Percentiles rank a stretch among this genome's conserved stretches.
phyloP scores from a whole-genome alignment of 257 asterid species.

The Leptodermis oblonga region DNA sequence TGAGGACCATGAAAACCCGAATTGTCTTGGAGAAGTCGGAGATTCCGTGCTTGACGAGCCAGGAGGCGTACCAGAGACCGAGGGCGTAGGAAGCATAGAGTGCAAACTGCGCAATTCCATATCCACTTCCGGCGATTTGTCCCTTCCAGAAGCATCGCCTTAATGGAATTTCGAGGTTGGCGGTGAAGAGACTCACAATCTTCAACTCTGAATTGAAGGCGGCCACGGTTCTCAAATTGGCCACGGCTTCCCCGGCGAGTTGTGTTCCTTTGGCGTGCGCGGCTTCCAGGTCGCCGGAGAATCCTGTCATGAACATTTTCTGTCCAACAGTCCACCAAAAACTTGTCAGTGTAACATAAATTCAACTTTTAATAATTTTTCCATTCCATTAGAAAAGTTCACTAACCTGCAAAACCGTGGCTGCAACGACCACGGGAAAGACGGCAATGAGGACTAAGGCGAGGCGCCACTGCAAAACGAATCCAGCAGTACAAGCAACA shows the following conservation, averaged over 20 bases:
- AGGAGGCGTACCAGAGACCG: slow-evolving; percentile 94
- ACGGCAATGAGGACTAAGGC: slow-evolving; percentile 87
- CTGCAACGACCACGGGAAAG: slow-evolving; percentile 87
- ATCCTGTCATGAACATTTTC: slow-evolving; percentile 97
- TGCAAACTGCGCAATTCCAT: slow-evolving; percentile 75
- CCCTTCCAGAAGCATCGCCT: slow-evolving; percentile 93
- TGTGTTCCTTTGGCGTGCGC: slow-evolving; percentile 88
- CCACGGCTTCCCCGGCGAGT: slow-evolving; percentile 93
- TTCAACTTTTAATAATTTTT: background rate
- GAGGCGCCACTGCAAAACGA: slow-evolving; percentile 90
- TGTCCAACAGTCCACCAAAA: slow-evolving; percentile 22
- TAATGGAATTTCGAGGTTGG: slow-evolving; percentile 58
- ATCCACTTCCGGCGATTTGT: slow-evolving; percentile 83
- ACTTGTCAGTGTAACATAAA: background rate
- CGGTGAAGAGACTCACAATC: slow-evolving; percentile 55
- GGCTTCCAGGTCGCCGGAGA: slow-evolving; percentile 91
- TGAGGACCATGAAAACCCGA: slow-evolving; percentile 92
- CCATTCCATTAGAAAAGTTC: background rate
- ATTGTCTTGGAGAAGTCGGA: slow-evolving; percentile 86
- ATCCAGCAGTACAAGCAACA: slow-evolving; percentile 93
- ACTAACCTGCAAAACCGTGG: slow-evolving; percentile 80
- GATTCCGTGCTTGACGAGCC: slow-evolving; percentile 85
- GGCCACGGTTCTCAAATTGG: slow-evolving; percentile 80
- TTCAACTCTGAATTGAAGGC: slow-evolving; percentile 80
- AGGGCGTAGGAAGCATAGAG: slow-evolving; percentile 85